These are phyloP conservation scores for Xylariaceae sp. DNA, from an alignment of 2,329 filamentous ascomycete genomes.

Conservation along the genomic window DNA sequence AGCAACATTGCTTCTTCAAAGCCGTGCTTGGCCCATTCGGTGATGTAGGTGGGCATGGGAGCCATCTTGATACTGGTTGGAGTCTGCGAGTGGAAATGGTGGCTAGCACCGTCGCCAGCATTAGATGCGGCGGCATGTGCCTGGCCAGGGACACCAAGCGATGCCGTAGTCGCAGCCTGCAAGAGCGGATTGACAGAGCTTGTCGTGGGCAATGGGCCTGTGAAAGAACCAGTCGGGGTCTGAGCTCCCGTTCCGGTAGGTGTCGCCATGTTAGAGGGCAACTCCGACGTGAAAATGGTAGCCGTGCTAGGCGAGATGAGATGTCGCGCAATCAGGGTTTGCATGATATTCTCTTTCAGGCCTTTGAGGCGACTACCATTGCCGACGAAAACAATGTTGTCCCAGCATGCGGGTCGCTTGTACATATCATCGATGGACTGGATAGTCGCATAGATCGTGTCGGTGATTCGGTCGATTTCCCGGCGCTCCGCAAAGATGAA, in stretches of 20 bases:
- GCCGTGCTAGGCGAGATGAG: conserved; percentile 87
- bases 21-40: conserved; percentile 79
- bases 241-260: conserved; percentile 86
- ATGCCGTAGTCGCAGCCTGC: conserved; percentile 78
- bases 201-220: conserved; percentile 47
- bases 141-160: conserved; percentile 39
- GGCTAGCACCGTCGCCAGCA: conserved; percentile 39
- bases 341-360: conserved; percentile 82
- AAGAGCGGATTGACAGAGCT: conserved; percentile 77
- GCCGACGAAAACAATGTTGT: conserved; percentile 84
- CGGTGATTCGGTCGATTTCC: conserved; percentile 77
- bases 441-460: conserved; percentile 76
- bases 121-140: conserved; percentile 40
- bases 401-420: conserved; percentile 84
- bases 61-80: conserved; percentile 79
- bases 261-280: conserved; percentile 89
- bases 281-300: conserved; percentile 94
- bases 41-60: conserved; percentile 75
- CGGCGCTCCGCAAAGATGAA: conserved; percentile 64
- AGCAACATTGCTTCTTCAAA: conserved; percentile 82
- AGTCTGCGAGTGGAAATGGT: conserved; percentile 62
- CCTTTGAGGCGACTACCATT: conserved; percentile 71
- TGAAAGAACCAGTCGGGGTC: conserved; percentile 67
- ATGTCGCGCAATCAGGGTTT: conserved; percentile 74
- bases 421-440: conserved; percentile 78